Percentiles rank a stretch among this genome's conserved stretches.
Conservation (phyloP, 176 grass and related monocot species). For the Aegilops tauschii region DNA sequence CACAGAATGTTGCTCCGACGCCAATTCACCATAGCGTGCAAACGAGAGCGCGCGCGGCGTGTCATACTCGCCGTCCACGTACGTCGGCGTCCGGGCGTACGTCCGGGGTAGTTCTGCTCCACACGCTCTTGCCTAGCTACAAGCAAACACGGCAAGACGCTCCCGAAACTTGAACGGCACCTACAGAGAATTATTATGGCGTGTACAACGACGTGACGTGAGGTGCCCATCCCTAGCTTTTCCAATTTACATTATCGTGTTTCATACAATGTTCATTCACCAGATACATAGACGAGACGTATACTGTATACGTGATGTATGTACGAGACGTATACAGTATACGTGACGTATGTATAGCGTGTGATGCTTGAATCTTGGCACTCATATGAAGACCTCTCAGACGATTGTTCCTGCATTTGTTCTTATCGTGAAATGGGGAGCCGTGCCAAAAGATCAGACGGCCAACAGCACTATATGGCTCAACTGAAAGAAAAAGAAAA, state of each 20-base stretch:
- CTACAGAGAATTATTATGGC: neutral
- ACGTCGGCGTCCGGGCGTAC: neutral
- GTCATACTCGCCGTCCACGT: neutral
- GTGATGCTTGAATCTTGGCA: neutral
- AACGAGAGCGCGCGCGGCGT: neutral
- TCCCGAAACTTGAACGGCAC: neutral
- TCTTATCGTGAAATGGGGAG: neutral
- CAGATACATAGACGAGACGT: too few species aligned
- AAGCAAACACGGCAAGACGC: conserved; percentile 12
- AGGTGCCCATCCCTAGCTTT: neutral
- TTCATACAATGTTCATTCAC: too few species aligned
- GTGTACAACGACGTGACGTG: neutral
- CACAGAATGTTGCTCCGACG: neutral
- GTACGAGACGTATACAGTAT: neutral
- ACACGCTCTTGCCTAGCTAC: neutral
- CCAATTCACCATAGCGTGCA: neutral
- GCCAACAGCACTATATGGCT: neutral
- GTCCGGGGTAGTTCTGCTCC: neutral
- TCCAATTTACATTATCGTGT: neutral
- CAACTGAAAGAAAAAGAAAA: neutral
- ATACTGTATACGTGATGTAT: neutral
- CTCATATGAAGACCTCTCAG: neutral
- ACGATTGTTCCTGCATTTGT: neutral
- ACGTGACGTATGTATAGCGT: neutral
- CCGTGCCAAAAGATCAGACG: neutral